Evolutionary conservation across 805 yeast species (phyloP).

Genomic region (Pichia heedii): DNA sequence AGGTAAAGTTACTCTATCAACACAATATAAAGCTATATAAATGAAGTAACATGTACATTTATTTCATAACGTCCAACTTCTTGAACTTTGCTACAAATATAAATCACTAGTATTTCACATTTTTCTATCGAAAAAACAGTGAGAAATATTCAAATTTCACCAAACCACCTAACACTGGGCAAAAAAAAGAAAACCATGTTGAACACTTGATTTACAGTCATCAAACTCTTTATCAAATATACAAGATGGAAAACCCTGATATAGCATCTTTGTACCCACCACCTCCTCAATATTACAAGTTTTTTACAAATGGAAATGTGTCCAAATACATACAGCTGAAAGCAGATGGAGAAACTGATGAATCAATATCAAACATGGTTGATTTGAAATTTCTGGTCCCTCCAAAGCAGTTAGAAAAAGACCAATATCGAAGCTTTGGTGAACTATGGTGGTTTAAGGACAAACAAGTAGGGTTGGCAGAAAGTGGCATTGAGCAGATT

Average conservation of each 20-base stretch:
- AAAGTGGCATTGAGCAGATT: slow-evolving; percentile 70
- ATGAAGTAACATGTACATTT: no score
- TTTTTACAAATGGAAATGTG: slow-evolving; percentile 65
- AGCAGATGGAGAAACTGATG: slow-evolving; percentile 17
- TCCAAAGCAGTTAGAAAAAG: slow-evolving; percentile 52
- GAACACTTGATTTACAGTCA: neutral
- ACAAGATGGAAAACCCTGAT: neutral
- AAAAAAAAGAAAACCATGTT: no score
- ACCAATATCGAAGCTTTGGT: slow-evolving; percentile 79
- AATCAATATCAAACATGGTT: slow-evolving; percentile 17
- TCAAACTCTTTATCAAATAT: neutral
- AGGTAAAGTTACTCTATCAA: no score
- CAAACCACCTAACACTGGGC: no score
- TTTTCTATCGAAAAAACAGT: no score
- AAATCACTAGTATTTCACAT: no score
- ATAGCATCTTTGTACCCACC: slow-evolving; percentile 78
- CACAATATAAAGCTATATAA: no score
- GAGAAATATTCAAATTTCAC: no score
- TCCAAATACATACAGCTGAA: slow-evolving; percentile 29
- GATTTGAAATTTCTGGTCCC: slow-evolving; percentile 54
- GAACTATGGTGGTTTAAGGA: slow-evolving; percentile 80
- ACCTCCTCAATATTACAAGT: slow-evolving; percentile 77
- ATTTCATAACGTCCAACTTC: no score
- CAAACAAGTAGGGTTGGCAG: slow-evolving; percentile 63
- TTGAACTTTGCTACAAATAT: no score